Conservation (phyloP, 805 yeast species). For the Yamadazyma insecticola region DNA sequence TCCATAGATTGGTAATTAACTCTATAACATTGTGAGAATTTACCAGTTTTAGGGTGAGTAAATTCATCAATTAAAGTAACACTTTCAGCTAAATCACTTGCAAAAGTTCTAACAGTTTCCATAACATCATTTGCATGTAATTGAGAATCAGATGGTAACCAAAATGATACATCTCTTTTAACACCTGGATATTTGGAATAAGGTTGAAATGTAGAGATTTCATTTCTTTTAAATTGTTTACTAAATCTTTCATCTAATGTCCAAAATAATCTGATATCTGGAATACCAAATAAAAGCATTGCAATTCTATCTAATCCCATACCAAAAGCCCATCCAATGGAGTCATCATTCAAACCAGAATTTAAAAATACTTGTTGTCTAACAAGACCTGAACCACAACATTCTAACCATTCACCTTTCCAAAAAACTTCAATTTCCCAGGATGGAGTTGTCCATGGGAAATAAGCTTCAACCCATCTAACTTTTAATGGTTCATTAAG, state of each 20-base stretch:
- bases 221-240: conserved; percentile 62
- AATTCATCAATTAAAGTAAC: conserved; percentile 80
- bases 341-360: conserved; percentile 56
- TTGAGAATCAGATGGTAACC: conserved; percentile 55
- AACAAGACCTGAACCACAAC: conserved; percentile 94
- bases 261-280: conserved; percentile 95
- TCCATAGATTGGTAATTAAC: conserved; percentile 95
- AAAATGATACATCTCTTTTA: conserved; percentile 83
- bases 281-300: conserved; percentile 91
- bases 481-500: conserved; percentile 73
- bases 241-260: conserved; percentile 72
- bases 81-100: conserved; percentile 86
- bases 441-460: conserved; percentile 98
- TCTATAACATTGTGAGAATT: conserved; percentile 79
- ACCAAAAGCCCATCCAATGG: conserved; percentile 97
- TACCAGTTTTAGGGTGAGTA: conserved; percentile 75
- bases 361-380: conserved; percentile 70
- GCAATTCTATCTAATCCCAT: conserved; percentile 93
- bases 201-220: conserved; percentile 71
- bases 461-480: conserved; percentile 92
- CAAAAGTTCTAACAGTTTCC: conserved; percentile 83
- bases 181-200: conserved; percentile 91
- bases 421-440: conserved; percentile 99
- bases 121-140: conserved; percentile 87
- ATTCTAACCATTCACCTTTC: conserved; percentile 97